Evolutionary conservation across 768 basidiomycete species (phyloP).

Genomic region (Phanerodontia chrysosporium): DNA sequence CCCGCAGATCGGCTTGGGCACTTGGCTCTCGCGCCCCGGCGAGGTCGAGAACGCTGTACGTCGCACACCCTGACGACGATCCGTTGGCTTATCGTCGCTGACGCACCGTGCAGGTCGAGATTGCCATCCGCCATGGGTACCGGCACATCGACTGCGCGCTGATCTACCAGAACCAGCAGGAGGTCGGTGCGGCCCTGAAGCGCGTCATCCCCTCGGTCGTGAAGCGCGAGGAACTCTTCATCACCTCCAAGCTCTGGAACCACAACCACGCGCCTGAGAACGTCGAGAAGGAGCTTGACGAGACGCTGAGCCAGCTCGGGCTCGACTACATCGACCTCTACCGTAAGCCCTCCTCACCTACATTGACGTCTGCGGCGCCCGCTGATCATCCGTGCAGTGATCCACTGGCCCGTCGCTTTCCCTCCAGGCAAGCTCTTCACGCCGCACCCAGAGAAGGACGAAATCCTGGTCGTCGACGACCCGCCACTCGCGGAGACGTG

Average conservation of each 20-base stretch:
- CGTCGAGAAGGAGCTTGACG: constrained; percentile 73
- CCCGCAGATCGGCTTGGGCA: constrained; percentile 80
- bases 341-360: constrained; percentile 38
- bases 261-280: constrained; percentile 57
- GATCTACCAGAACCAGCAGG: constrained; percentile 77
- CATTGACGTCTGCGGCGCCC: too few relatives aligned
- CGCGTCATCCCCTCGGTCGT: constrained; percentile 76
- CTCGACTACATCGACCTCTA: constrained; percentile 80
- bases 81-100: constrained; percentile 11
- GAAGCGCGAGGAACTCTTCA: constrained; percentile 75
- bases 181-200: constrained; percentile 70
- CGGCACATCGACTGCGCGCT: constrained; percentile 82
- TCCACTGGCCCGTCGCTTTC: constrained; percentile 82
- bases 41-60: constrained; percentile 72
- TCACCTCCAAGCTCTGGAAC: constrained; percentile 86
- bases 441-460: constrained; percentile 37
- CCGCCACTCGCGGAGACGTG: constrained; percentile 74
- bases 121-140: constrained; percentile 72
- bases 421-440: constrained; percentile 56
- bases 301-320: constrained; percentile 69
- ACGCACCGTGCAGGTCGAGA: constrained; percentile 52
- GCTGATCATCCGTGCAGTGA: constrained; percentile 35
- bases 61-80: neutral
- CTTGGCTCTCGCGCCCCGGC: constrained; percentile 71
- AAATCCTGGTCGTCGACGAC: constrained; percentile 52